Conservation (phyloP, 2,329 filamentous ascomycete species). For the Aaosphaeria arxii region DNA sequence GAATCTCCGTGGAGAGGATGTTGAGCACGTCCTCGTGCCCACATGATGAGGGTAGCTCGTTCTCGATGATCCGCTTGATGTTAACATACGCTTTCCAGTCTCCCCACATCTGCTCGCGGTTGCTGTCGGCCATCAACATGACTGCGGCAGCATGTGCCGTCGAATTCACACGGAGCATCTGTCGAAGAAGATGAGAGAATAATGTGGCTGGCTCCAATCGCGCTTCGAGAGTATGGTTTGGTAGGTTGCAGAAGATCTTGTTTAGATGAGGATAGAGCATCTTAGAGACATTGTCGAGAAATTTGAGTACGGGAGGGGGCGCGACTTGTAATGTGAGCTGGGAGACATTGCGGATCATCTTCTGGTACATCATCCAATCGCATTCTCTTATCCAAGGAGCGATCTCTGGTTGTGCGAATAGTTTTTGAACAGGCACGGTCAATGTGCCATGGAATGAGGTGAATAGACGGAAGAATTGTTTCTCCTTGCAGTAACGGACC, state of each 20-base stretch:
- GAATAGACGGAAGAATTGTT: conserved; percentile 92
- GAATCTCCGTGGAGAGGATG: conserved; percentile 60
- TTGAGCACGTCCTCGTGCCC: conserved; percentile 56
- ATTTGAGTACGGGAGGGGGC: conserved; percentile 81
- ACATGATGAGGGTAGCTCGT: conserved; percentile 51
- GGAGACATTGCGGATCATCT: conserved; percentile 90
- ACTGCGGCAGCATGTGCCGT: conserved; percentile 92
- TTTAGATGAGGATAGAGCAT: conserved; percentile 77
- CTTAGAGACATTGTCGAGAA: conserved; percentile 81
- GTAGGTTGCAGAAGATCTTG: conserved; percentile 80
- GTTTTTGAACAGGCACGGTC: conserved; percentile 92
- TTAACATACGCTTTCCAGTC: conserved; percentile 74
- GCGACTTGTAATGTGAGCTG: conserved; percentile 88
- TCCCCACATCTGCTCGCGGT: conserved; percentile 91
- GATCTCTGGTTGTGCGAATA: conserved; percentile 77
- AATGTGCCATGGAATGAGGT: conserved; percentile 94
- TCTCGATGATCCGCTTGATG: conserved; percentile 55
- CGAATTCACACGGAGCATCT: conserved; percentile 85
- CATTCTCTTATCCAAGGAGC: conserved; percentile 94
- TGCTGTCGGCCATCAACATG: conserved; percentile 83
- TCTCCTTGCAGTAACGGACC: conserved; percentile 93
- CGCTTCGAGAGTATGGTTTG: conserved; percentile 78
- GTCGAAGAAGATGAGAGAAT: conserved; percentile 81
- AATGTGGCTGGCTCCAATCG: conserved; percentile 85
- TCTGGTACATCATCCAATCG: conserved; percentile 93